Base-by-base conservation (phyloP, 1,284 basidiomycete species). In the Fomes fomentarius region DNA sequence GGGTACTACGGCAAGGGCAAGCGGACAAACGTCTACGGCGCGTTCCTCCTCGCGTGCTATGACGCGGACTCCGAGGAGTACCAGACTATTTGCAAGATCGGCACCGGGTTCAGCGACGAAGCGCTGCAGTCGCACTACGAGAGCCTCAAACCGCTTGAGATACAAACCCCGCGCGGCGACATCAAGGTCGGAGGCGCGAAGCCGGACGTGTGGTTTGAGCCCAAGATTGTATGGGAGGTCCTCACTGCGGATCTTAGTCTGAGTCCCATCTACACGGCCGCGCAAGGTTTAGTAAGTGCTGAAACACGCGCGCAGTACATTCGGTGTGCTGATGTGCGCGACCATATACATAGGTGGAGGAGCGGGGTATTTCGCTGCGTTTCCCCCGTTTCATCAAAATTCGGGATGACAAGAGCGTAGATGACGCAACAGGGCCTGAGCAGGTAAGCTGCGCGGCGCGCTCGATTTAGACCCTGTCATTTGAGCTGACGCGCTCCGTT, bases 51-150 rank as follows among this genome's bases (percentile, higher is more conserved):
- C 31, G 96, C 95, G 3, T 96, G 94, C 72, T 98, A 94, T 70
- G 96, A 98, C 69, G 77, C 85, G 44, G 94, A 97, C 63, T 81
- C 87, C 7, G 94, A 97, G 71, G 89, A 92, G 68, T 97, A 84
- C 70, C 96, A 98, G 69, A 96, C 94, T 3, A 94, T 97, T 52
- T 99, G 97, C 82, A 99, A 99, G 75, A 97, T 99, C 63, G 97
- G 97, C 2, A 99, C 97, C 0, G 97, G 97, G 0, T 99, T 99
- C 76, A 92, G 90, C 48, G 97, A 99, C 65, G 94, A 98, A 70
- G 79, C 84, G 55, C 76, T 99, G 33, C 86, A 91, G 64, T 72
- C 81, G n/a, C 93, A 96, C 66, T 91, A 92, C 70, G 82, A 88
- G n/a, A 78, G 82, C 22, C 82, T 99, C 31, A 87, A 93, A 63